These are phyloP conservation scores for Arthromyces matolae DNA, from an alignment of 768 basidiomycete genomes.

Conservation along the genomic window DNA sequence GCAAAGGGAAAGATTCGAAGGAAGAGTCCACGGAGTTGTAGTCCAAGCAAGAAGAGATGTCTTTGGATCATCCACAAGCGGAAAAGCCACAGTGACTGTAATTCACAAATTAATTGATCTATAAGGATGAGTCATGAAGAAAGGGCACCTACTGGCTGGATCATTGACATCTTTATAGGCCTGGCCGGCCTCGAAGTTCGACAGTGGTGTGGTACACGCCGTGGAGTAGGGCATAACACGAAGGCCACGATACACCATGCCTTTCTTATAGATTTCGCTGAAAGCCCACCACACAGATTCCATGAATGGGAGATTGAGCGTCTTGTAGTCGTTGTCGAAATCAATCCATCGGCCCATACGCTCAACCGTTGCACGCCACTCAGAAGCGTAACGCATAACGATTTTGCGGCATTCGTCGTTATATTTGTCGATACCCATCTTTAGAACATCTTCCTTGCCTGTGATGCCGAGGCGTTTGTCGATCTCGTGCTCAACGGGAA, in stretches of 20 bases:
- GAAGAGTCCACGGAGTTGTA: slow-evolving; percentile 97
- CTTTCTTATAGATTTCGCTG: slow-evolving; percentile 87
- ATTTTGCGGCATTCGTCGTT: slow-evolving; percentile 95
- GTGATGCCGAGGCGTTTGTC: slow-evolving; percentile 94
- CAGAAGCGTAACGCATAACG: slow-evolving; percentile 93
- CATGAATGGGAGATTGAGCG: slow-evolving; percentile 90
- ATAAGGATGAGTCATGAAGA: not conserved
- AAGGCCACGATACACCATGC: slow-evolving; percentile 88
- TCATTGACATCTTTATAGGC: slow-evolving; percentile 92
- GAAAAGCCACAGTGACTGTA: slow-evolving; percentile 87
- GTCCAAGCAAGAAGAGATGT: slow-evolving; percentile 97
- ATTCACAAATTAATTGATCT: not conserved
- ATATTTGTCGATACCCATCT: slow-evolving; percentile 95
- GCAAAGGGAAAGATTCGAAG: slow-evolving; percentile 91
- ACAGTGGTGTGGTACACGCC: slow-evolving; percentile 91
- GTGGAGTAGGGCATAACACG: slow-evolving; percentile 98
- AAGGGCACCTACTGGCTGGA: slow-evolving; percentile 65
- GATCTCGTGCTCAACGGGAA: slow-evolving; percentile 99
- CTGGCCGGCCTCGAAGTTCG: slow-evolving; percentile 94
- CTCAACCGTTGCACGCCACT: slow-evolving; percentile 94
- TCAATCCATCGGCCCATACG: slow-evolving; percentile 99
- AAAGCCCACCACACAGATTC: slow-evolving; percentile 99
- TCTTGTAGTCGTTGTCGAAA: slow-evolving; percentile 99
- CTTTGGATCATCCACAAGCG: slow-evolving; percentile 85
- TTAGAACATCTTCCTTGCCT: slow-evolving; percentile 88